These are phyloP conservation scores for Lentinus polychrous DNA, from an alignment of 1,284 basidiomycete species.

Conservation along the genomic window DNA sequence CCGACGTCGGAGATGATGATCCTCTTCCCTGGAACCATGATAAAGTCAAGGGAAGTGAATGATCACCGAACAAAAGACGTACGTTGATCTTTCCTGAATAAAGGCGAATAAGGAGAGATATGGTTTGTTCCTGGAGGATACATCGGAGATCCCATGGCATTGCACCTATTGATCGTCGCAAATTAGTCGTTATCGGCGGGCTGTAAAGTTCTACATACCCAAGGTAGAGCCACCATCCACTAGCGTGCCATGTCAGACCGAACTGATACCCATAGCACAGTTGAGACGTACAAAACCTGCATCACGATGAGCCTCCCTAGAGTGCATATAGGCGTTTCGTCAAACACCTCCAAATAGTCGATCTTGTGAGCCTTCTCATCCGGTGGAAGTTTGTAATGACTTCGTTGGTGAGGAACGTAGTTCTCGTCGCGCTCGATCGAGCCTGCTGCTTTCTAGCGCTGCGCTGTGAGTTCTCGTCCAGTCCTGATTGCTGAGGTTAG, in stretches of 20 bases:
- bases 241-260: constrained; percentile 6
- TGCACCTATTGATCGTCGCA: constrained; percentile 13
- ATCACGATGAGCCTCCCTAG: constrained; percentile 61
- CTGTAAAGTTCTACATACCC: constrained; percentile 44
- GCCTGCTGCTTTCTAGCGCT: constrained; percentile 41
- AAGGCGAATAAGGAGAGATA: constrained; percentile 62
- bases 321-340: constrained; percentile 72
- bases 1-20: constrained; percentile 48
- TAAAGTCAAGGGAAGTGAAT: neutral
- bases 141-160: constrained; percentile 25
- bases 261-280: neutral
- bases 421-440: constrained; percentile 53
- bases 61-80: constrained; percentile 8
- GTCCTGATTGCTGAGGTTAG: neutral
- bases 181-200: no score
- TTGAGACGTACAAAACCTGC: constrained; percentile 40
- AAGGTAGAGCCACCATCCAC: constrained; percentile 78
- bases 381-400: constrained; percentile 38
- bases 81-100: constrained; percentile 70
- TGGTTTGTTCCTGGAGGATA: constrained; percentile 38
- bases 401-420: constrained; percentile 45
- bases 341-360: constrained; percentile 52
- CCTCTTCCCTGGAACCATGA: constrained; percentile 19
- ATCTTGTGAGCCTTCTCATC: constrained; percentile 29
- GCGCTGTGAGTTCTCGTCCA: neutral